Percentiles rank a stretch among this genome's conserved stretches.
Evolutionary conservation across 2,329 filamentous ascomycete species (phyloP).

Genomic region (Cyphellophora europaea): DNA sequence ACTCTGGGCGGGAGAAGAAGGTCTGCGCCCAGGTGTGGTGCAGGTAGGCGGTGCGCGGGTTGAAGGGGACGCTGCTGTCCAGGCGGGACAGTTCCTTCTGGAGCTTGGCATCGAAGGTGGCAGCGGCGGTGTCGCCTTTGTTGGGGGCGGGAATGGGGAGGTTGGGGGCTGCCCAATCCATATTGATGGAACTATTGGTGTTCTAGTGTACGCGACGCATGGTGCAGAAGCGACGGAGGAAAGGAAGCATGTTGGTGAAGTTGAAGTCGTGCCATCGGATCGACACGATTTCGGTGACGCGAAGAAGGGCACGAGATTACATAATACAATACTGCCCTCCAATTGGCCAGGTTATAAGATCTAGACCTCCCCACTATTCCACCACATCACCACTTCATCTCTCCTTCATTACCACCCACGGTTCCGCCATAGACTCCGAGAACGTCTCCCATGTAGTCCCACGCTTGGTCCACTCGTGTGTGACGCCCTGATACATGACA

Average conservation of each 20-base stretch:
- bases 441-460: not conserved
- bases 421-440: not conserved
- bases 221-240: not conserved
- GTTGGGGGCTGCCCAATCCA: conserved; percentile 17
- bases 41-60: conserved; percentile 59
- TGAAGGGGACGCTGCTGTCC: conserved; percentile 62
- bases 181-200: conserved; percentile 2
- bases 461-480: not conserved
- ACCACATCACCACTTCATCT: not conserved
- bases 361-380: not conserved
- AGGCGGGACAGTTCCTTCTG: conserved; percentile 48
- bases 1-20: conserved; percentile 78
- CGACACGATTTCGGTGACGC: too few species aligned
- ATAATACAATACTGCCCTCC: not conserved
- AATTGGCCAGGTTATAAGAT: not conserved
- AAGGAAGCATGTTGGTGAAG: not conserved
- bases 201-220: not conserved
- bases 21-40: conserved; percentile 95
- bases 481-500: not conserved
- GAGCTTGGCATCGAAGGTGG: conserved; percentile 36
- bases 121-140: conserved; percentile 8
- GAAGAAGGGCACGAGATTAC: not conserved
- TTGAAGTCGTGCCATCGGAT: too few species aligned
- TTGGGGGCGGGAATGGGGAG: conserved; percentile 13
- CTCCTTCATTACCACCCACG: not conserved